A percentile compares a stretch with the other conserved stretches of the same genome.
Conservation (phyloP, 208 protist genomes). For the Leishmania arabica region DNA sequence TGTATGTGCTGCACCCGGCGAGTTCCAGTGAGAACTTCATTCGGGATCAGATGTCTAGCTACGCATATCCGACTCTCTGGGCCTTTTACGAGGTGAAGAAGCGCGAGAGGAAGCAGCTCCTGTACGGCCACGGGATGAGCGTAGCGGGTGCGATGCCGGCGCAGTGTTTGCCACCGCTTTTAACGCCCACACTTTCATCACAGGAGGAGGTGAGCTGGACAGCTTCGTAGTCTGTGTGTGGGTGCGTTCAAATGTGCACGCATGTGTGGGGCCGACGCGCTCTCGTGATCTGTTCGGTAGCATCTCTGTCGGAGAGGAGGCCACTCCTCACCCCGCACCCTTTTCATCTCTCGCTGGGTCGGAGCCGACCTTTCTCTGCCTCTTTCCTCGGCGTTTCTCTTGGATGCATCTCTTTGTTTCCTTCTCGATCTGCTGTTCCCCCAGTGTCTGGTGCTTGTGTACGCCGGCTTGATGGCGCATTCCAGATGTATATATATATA, state of each 20-base stretch:
- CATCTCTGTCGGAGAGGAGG: neutral
- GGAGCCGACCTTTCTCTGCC: too few relatives aligned
- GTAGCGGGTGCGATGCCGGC: neutral
- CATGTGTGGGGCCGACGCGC: neutral
- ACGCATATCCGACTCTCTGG: slow-evolving; percentile 27
- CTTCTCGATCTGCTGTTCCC: neutral
- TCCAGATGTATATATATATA: neutral
- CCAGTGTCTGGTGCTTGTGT: neutral
- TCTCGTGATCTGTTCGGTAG: too few relatives aligned
- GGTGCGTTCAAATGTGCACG: neutral
- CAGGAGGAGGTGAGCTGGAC: slow-evolving; percentile 27
- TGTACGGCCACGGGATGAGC: slow-evolving; percentile 8
- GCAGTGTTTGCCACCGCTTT: neutral
- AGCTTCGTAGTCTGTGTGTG: neutral
- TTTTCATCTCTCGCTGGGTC: too few relatives aligned
- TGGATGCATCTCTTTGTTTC: neutral
- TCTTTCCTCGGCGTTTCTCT: neutral
- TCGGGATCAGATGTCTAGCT: slow-evolving; percentile 31
- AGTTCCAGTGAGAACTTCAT: slow-evolving; percentile 10
- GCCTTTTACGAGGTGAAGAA: slow-evolving; percentile 31
- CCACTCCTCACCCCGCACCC: too few relatives aligned
- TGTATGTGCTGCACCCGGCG: slow-evolving; percentile 31
- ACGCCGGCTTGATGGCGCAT: neutral
- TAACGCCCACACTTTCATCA: slow-evolving; percentile 13
- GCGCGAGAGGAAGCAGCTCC: slow-evolving; percentile 26